phyloP scores from a whole-genome alignment of 441 rosid species.

The Adansonia gregorii region DNA sequence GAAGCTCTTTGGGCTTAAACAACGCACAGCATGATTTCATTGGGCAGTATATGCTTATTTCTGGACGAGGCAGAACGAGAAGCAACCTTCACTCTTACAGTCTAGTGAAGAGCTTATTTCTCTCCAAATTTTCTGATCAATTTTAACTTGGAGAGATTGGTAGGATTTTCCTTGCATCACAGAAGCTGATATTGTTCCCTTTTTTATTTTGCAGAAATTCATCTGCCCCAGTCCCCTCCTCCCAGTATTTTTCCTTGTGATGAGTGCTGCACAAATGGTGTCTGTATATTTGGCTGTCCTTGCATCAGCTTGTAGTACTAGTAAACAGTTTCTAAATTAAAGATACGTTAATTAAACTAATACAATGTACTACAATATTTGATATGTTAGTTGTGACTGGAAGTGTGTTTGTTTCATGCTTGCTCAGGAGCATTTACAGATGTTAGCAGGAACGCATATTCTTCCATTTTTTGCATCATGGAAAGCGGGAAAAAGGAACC shows the following conservation, averaged over 20 bases:
- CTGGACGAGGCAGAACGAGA: neutral
- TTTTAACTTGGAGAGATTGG: neutral
- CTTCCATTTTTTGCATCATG: slow-evolving; percentile 82
- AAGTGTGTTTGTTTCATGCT: slow-evolving; percentile 29
- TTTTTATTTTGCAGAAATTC: neutral
- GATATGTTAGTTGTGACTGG: slow-evolving; percentile 17
- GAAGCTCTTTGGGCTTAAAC: slow-evolving; percentile 6
- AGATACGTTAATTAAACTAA: neutral
- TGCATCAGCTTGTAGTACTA: neutral
- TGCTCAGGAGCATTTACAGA: slow-evolving; percentile 71
- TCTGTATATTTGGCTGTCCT: neutral
- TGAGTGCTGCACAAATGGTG: neutral
- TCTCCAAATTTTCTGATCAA: neutral
- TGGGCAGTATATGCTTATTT: neutral
- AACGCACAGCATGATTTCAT: neutral
- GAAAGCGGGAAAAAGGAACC: slow-evolving; percentile 53
- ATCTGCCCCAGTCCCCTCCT: neutral
- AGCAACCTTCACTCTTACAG: slow-evolving; percentile 14
- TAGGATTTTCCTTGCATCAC: neutral
- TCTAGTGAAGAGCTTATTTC: neutral
- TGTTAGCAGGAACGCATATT: slow-evolving; percentile 70
- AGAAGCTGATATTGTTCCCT: neutral
- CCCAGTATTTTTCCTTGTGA: neutral
- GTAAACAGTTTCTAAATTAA: slow-evolving; percentile 14
- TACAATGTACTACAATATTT: neutral